phyloP scores from a whole-genome alignment of 768 basidiomycete species.

The Pisolithus microcarpus region DNA sequence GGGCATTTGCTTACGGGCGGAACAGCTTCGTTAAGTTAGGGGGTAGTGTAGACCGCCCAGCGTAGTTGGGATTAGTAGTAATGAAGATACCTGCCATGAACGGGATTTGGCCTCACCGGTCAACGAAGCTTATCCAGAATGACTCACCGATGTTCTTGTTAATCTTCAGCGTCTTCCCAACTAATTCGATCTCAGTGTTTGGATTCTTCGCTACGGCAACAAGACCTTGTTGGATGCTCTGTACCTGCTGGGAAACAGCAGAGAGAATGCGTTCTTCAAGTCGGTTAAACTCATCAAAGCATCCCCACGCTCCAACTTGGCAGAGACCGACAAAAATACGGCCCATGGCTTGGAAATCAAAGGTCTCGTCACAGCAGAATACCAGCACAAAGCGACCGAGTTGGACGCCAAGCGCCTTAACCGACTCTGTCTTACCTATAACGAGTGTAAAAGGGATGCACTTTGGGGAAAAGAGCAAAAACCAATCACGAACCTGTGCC shows the following conservation, averaged over 20 bases:
- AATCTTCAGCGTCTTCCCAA: slow-evolving; percentile 89
- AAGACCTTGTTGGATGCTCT: slow-evolving; percentile 95
- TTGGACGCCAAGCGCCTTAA: slow-evolving; percentile 96
- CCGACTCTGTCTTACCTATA: slow-evolving; percentile 95
- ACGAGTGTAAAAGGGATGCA: slow-evolving; percentile 2
- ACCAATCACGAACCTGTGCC: slow-evolving; percentile 65
- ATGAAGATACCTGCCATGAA: slow-evolving; percentile 79
- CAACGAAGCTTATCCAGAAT: neutral
- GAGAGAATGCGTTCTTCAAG: slow-evolving; percentile 96
- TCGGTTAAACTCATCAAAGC: slow-evolving; percentile 97
- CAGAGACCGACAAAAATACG: slow-evolving; percentile 98
- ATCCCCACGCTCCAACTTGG: slow-evolving; percentile 99
- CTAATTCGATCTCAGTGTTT: slow-evolving; percentile 87
- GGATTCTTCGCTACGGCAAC: slow-evolving; percentile 78
- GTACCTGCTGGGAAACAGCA: slow-evolving; percentile 98
- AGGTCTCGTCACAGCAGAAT: slow-evolving; percentile 99
- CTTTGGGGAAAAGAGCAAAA: neutral
- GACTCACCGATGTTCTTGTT: slow-evolving; percentile 82
- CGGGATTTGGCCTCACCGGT: neutral
- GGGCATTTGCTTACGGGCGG: slow-evolving; percentile 61
- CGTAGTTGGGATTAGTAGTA: slow-evolving; percentile 98
- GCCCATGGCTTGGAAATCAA: slow-evolving; percentile 99
- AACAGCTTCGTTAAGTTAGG: slow-evolving; percentile 90
- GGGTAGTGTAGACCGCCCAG: slow-evolving; percentile 87
- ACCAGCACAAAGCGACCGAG: slow-evolving; percentile 98